Evolutionary conservation across 345 rosid species (phyloP).

Genomic region (Syzygium oleosum): DNA sequence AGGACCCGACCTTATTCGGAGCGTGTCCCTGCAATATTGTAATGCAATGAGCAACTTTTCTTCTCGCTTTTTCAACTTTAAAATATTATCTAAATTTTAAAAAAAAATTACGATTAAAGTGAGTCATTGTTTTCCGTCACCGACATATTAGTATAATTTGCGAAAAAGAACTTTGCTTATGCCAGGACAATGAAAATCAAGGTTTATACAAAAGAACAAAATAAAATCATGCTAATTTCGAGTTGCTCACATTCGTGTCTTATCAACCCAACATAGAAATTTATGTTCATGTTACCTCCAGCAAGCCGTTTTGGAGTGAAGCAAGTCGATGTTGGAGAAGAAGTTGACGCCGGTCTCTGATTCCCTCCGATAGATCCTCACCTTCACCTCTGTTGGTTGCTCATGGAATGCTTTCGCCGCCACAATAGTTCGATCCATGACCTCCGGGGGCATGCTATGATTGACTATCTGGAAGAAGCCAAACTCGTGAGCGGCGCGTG

Average conservation of each 20-base stretch:
- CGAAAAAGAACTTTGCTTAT: no score
- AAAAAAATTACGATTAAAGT: no score
- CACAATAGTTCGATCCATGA: constrained; percentile 8
- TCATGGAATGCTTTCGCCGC: constrained; percentile 16
- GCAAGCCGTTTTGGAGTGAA: constrained; percentile 35
- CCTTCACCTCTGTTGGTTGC: constrained; percentile 29
- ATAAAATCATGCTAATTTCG: not conserved
- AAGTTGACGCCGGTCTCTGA: constrained; percentile 7
- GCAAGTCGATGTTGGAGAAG: constrained; percentile 30
- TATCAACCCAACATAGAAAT: not conserved
- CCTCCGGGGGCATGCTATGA: constrained; percentile 2
- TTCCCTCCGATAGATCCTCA: constrained; percentile 16
- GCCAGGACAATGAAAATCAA: not conserved
- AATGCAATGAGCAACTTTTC: no score
- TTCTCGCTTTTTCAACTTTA: no score
- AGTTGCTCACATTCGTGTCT: not conserved
- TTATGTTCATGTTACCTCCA: constrained; percentile 26
- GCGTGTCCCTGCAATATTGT: constrained; percentile 24
- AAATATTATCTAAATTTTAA: no score
- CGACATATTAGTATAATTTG: not conserved
- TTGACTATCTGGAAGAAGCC: constrained; percentile 40
- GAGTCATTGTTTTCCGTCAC: no score
- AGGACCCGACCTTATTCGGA: constrained; percentile 22
- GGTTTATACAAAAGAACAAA: not conserved
- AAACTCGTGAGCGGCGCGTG: constrained; percentile 13